Evolutionary conservation across 306 rosid genomes (phyloP).

Genomic region (Boehmeria nivea): DNA sequence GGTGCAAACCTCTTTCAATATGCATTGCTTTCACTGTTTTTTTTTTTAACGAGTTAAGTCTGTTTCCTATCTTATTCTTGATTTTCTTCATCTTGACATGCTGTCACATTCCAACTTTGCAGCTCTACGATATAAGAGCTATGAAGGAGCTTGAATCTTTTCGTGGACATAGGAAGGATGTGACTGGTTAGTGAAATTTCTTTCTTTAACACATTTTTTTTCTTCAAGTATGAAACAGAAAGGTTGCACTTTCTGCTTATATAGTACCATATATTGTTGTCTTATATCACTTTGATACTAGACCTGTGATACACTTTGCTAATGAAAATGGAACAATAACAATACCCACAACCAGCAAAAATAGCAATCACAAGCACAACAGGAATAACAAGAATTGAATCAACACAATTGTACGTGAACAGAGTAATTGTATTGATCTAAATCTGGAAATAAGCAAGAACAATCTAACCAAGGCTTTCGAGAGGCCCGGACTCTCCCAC

Average conservation of each 20-base stretch:
- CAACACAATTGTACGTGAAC: no score
- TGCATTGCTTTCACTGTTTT: neutral
- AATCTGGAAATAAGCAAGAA: no score
- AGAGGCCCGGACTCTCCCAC: no score
- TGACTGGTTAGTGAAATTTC: slow-evolving; percentile 57
- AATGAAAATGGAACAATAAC: no score
- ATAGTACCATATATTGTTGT: no score
- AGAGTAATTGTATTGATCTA: no score
- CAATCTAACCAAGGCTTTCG: no score
- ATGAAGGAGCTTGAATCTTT: slow-evolving; percentile 99
- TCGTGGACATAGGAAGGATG: slow-evolving; percentile 97
- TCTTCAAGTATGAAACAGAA: neutral
- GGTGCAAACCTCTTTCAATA: slow-evolving; percentile 33
- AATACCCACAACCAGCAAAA: no score
- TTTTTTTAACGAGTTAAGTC: neutral
- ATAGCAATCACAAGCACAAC: no score
- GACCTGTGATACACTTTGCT: no score
- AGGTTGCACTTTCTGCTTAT: neutral
- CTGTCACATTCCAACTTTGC: slow-evolving; percentile 21
- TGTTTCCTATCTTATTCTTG: neutral
- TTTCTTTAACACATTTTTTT: slow-evolving; percentile 1
- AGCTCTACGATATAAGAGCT: slow-evolving; percentile 96
- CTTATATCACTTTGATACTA: no score
- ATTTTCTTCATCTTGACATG: slow-evolving; percentile 5
- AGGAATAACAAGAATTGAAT: no score